These are phyloP conservation scores for Aspergillus oerlinghausenensis DNA, from an alignment of 2,329 filamentous ascomycete genomes.

Conservation along the genomic window DNA sequence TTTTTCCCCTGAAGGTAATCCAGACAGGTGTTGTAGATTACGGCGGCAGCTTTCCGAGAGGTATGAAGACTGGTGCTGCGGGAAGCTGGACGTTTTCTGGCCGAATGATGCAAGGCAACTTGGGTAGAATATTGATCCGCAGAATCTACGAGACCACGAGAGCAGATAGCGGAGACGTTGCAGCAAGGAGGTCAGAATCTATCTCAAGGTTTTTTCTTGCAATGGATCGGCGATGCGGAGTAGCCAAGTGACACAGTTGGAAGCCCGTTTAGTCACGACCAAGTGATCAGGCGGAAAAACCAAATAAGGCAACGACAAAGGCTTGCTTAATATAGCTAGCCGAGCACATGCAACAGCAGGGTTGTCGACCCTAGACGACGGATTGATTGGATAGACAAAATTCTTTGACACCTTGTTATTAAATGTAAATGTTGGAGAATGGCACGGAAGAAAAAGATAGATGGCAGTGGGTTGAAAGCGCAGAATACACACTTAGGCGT, in stretches of 20 bases:
- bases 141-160: slow-evolving; percentile 3
- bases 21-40: slow-evolving; percentile 5
- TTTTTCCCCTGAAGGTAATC: neutral
- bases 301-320: slow-evolving; percentile 2
- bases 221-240: slow-evolving; percentile 15
- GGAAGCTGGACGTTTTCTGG: neutral
- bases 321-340: neutral
- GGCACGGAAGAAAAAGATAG: neutral
- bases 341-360: neutral
- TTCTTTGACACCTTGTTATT: neutral
- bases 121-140: neutral
- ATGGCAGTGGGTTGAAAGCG: neutral
- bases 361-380: neutral
- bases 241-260: slow-evolving; percentile 4
- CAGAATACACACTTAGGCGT: neutral
- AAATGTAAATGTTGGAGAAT: neutral
- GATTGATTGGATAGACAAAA: neutral
- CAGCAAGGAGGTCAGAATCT: neutral
- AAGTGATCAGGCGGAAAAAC: slow-evolving; percentile 12
- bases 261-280: slow-evolving; percentile 9
- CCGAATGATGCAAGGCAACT: neutral
- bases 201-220: slow-evolving; percentile 16
- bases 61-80: neutral
- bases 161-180: slow-evolving; percentile 11
- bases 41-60: neutral